phyloP scores from a whole-genome alignment of 1,139 yeast species.

The Kodamaea ohmeri region DNA sequence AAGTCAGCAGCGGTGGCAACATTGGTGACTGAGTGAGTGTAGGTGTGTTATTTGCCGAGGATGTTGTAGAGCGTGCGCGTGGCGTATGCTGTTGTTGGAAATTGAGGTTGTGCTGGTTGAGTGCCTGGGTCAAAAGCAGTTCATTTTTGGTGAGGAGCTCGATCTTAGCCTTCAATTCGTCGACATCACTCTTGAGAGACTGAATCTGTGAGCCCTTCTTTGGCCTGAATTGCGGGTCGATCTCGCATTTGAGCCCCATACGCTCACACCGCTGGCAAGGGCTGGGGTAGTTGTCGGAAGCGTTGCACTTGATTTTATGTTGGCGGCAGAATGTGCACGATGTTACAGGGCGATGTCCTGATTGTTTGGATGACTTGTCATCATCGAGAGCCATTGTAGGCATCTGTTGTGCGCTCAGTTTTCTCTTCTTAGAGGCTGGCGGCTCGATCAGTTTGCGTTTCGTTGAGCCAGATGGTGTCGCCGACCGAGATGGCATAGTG shows the following conservation, averaged over 20 bases:
- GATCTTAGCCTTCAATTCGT: constrained; percentile 73
- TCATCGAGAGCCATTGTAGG: constrained; percentile 7
- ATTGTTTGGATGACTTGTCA: constrained; percentile 24
- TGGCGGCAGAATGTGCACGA: constrained; percentile 94
- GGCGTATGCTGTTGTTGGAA: constrained; percentile 23
- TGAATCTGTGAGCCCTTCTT: constrained; percentile 90
- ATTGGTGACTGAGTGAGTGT: constrained; percentile 9
- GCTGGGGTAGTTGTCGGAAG: constrained; percentile 75
- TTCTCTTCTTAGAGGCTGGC: constrained; percentile 12
- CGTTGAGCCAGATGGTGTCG: constrained; percentile 2
- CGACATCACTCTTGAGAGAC: constrained; percentile 78
- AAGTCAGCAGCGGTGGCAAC: constrained; percentile 4
- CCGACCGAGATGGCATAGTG: constrained; percentile 3
- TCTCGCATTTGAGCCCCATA: constrained; percentile 78
- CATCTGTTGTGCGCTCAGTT: constrained; percentile 11
- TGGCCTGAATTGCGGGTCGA: constrained; percentile 89
- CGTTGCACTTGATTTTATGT: constrained; percentile 91
- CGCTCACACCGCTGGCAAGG: constrained; percentile 83
- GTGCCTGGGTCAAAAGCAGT: constrained; percentile 61
- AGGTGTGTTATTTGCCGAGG: constrained; percentile 10
- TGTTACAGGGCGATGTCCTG: constrained; percentile 78
- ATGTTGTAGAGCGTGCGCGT: constrained; percentile 3
- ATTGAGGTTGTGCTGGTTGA: constrained; percentile 45
- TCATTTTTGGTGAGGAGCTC: constrained; percentile 73
- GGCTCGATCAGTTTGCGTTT: constrained; percentile 11